Conservation (phyloP, 225 moss, liverwort and hornwort genomes). For the Bryoerythrophyllum caledonicum region DNA sequence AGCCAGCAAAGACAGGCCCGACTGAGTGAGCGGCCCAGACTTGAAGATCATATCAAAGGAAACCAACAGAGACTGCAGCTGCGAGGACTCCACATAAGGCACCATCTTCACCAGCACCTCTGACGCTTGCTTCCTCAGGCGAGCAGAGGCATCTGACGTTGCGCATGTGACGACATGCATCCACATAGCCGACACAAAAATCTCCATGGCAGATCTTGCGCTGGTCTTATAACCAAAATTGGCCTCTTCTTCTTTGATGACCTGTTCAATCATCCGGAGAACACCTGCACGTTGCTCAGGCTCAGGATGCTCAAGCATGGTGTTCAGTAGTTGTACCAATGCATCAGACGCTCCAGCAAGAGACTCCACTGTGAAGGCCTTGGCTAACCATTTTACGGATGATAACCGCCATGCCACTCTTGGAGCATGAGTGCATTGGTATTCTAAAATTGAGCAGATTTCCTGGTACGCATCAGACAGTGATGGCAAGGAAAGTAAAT, state of each 20-base stretch:
- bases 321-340: conserved; percentile 52
- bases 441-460: conserved; percentile 63
- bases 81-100: conserved; percentile 60
- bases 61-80: conserved; percentile 72
- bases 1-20: conserved; percentile 74
- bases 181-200: conserved; percentile 72
- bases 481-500: conserved; percentile 47
- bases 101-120: conserved; percentile 72
- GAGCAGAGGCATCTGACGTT: conserved; percentile 60
- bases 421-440: conserved; percentile 85
- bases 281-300: conserved; percentile 88
- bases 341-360: conserved; percentile 47
- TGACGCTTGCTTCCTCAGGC: conserved; percentile 63
- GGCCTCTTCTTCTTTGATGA: conserved; percentile 54
- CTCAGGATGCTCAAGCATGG: conserved; percentile 87
- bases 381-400: conserved; percentile 69
- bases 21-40: conserved; percentile 63
- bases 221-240: conserved; percentile 19
- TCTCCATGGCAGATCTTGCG: conserved; percentile 37
- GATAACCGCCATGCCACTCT: conserved; percentile 79
- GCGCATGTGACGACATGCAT: conserved; percentile 62
- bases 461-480: conserved; percentile 49
- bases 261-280: conserved; percentile 60
- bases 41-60: conserved; percentile 65
- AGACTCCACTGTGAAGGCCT: conserved; percentile 51